These are phyloP conservation scores for Rosa persica DNA, from an alignment of 306 rosid species.

Conservation along the genomic window DNA sequence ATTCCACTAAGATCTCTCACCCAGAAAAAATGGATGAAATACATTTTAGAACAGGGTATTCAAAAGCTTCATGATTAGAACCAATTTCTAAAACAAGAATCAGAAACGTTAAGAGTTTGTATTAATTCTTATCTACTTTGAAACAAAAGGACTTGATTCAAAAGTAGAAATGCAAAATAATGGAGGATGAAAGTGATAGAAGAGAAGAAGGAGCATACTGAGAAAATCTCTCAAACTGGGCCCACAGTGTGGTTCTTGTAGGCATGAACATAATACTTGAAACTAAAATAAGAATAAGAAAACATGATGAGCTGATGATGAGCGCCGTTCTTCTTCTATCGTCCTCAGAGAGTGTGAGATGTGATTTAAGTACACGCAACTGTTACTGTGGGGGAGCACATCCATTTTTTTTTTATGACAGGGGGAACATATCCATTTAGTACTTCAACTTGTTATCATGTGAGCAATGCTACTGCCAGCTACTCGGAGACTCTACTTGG, in stretches of 20 bases:
- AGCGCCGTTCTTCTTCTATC: not conserved
- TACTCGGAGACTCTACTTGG: not conserved
- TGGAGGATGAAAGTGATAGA: not conserved
- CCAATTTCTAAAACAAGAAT: not conserved
- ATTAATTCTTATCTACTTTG: not conserved
- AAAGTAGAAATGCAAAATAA: not conserved
- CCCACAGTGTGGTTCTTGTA: slow-evolving; percentile 93
- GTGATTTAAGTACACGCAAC: too few species aligned
- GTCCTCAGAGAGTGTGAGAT: not conserved
- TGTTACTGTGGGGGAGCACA: not conserved
- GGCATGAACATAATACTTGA: slow-evolving; percentile 33
- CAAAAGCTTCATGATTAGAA: not conserved
- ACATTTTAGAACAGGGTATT: not conserved
- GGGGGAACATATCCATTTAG: too few species aligned
- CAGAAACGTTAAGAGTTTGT: not conserved
- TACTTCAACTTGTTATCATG: not conserved
- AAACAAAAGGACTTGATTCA: not conserved
- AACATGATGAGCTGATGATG: not conserved
- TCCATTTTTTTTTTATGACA: too few species aligned
- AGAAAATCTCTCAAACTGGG: slow-evolving; percentile 86
- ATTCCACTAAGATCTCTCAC: not conserved
- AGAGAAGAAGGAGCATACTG: slow-evolving; percentile 44
- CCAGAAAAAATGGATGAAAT: not conserved
- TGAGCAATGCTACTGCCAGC: not conserved
- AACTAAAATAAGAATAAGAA: not conserved